A percentile compares a stretch with the other conserved stretches of the same genome.
Evolutionary conservation across 805 yeast genomes (phyloP).

Genomic region (Kuraishia borneana): DNA sequence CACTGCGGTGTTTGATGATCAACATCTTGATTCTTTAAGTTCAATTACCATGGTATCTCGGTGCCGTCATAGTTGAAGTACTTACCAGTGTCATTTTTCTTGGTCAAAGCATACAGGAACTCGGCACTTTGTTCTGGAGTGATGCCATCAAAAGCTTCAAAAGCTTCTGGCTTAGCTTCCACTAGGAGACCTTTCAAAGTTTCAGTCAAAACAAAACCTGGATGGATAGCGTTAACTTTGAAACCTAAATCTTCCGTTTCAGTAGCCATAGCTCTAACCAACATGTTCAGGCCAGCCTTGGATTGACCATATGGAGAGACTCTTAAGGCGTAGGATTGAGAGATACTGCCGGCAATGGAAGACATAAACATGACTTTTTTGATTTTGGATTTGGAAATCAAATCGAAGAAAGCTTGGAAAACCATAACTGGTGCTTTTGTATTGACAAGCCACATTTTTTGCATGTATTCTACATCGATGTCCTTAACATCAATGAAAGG

Average conservation of each 20-base stretch:
- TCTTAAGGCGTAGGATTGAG: conserved; percentile 7
- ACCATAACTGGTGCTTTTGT: conserved; percentile 13
- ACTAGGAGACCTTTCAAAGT: conserved; percentile 14
- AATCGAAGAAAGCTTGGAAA: conserved; percentile 11
- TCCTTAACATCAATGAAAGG: background rate
- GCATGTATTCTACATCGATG: background rate
- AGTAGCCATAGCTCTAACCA: conserved; percentile 13
- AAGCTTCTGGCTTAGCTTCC: background rate
- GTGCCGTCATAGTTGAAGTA: background rate
- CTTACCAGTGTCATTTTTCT: background rate
- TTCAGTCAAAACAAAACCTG: conserved; percentile 29
- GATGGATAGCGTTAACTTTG: conserved; percentile 22
- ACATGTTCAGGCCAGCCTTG: conserved; percentile 25
- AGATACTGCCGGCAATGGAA: conserved; percentile 14
- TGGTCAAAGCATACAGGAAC: too few relatives aligned
- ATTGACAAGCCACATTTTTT: conserved; percentile 11
- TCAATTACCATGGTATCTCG: background rate
- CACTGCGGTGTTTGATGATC: too few relatives aligned
- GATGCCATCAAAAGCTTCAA: conserved; percentile 2
- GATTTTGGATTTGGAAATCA: conserved; percentile 8
- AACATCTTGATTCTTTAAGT: background rate
- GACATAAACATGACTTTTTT: conserved; percentile 18
- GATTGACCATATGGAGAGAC: conserved; percentile 22
- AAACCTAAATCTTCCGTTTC: conserved; percentile 16
- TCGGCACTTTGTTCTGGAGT: conserved; percentile 17